Conservation (phyloP, 805 yeast genomes). For the Hermanozyma aechmeae region DNA sequence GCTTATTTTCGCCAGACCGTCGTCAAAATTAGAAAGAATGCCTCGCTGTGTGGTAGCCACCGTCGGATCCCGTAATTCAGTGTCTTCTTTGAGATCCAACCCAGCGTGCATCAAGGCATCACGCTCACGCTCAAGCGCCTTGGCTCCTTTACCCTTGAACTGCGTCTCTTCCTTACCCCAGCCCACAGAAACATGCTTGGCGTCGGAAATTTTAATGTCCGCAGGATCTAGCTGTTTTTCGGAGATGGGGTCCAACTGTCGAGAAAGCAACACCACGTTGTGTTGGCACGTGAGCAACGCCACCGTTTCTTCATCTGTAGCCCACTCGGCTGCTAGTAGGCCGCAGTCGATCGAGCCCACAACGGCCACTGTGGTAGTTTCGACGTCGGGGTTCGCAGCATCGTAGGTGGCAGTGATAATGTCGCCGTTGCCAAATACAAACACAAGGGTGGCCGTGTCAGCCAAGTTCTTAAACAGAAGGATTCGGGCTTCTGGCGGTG, state of each 20-base stretch:
- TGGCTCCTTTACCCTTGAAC: constrained; percentile 88
- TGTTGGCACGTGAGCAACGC: constrained; percentile 55
- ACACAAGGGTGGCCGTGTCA: constrained; percentile 55
- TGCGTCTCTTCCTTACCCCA: constrained; percentile 99
- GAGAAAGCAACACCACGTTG: constrained; percentile 57
- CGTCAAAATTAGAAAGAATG: constrained; percentile 46
- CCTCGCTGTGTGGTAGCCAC: constrained; percentile 70
- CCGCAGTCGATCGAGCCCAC: constrained; percentile 82
- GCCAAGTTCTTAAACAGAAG: constrained; percentile 59
- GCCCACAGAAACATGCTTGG: constrained; percentile 90
- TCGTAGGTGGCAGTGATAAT: constrained; percentile 60
- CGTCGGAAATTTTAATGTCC: constrained; percentile 50
- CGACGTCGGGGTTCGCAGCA: constrained; percentile 33
- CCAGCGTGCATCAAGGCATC: constrained; percentile 55
- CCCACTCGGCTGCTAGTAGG: constrained; percentile 69
- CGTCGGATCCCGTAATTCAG: constrained; percentile 76
- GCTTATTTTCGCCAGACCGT: constrained; percentile 41
- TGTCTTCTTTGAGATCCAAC: constrained; percentile 49
- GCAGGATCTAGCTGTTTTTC: constrained; percentile 50
- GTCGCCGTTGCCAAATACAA: constrained; percentile 71
- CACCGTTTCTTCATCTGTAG: constrained; percentile 83
- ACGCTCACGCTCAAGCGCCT: constrained; percentile 58
- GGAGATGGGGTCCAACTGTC: constrained; percentile 69
- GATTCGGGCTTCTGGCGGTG: constrained; percentile 24
- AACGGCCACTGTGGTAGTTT: constrained; percentile 50